Conservation (phyloP, 2,329 filamentous ascomycete species). For the Neopestalotiopsis rosae region DNA sequence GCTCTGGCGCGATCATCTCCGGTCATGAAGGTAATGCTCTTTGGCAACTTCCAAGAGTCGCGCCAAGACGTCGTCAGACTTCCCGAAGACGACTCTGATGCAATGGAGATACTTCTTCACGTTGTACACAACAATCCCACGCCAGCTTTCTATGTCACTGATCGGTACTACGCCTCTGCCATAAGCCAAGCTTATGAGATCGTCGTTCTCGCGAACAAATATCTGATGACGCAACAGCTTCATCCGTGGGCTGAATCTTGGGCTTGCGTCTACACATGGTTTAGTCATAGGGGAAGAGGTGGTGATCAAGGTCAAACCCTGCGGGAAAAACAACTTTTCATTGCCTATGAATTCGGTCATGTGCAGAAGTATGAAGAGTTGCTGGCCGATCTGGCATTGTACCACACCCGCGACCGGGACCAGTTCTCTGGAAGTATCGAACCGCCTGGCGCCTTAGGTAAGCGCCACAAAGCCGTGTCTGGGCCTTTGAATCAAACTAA, state of each 20-base stretch:
- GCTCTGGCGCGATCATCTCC: background rate
- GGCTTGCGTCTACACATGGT: no score
- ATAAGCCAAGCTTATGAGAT: background rate
- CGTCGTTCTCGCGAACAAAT: background rate
- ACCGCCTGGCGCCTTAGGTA: background rate
- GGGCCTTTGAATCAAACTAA: background rate
- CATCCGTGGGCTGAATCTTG: background rate
- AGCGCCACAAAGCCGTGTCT: background rate
- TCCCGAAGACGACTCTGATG: background rate
- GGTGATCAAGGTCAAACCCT: no score
- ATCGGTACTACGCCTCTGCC: no score
- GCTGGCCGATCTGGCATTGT: background rate
- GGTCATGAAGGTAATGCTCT: background rate
- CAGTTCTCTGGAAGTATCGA: background rate
- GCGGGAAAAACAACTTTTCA: background rate
- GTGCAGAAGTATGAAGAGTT: background rate
- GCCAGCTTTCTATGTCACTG: no score
- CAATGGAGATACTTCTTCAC: no score
- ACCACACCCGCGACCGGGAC: background rate
- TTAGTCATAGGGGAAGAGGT: no score
- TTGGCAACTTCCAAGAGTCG: background rate
- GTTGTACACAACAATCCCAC: no score
- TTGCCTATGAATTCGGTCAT: background rate
- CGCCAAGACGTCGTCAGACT: background rate
- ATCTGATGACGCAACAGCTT: background rate